phyloP scores from a whole-genome alignment of 495 filamentous ascomycete genomes.

The Penicillium bialowiezense region DNA sequence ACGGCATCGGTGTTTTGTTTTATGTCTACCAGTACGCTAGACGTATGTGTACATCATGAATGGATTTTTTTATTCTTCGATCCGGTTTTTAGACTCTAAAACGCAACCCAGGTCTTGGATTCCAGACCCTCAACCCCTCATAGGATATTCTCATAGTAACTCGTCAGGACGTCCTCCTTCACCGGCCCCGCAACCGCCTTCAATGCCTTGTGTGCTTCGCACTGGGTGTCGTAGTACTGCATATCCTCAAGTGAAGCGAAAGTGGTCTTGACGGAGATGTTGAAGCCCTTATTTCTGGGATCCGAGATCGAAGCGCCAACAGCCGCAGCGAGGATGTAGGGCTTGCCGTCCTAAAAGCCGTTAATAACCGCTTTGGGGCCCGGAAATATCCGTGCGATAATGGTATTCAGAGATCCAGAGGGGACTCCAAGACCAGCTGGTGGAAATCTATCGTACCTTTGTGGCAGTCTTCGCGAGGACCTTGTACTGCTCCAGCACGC shows the following conservation, averaged over 20 bases:
- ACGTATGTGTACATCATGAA: constrained; percentile 34
- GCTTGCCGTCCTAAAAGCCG: constrained; percentile 57
- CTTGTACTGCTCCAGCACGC: constrained; percentile 48
- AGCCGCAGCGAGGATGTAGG: constrained; percentile 56
- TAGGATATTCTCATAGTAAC: constrained; percentile 46
- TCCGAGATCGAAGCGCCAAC: constrained; percentile 48
- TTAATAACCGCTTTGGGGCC: background rate
- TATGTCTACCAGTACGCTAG: constrained; percentile 4
- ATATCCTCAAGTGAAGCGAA: constrained; percentile 66
- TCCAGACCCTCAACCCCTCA: constrained; percentile 10
- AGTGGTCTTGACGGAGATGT: constrained; percentile 53
- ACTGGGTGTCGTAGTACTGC: constrained; percentile 65
- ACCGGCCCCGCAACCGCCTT: constrained; percentile 47
- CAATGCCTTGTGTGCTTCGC: constrained; percentile 57
- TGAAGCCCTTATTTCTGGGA: constrained; percentile 61
- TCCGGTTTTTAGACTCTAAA: background rate
- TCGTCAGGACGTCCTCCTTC: constrained; percentile 45
- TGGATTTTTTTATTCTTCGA: constrained; percentile 9
- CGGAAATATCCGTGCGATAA: background rate
- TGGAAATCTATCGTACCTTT: constrained; percentile 50
- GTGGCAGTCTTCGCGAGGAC: constrained; percentile 47
- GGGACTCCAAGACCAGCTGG: too few relatives aligned
- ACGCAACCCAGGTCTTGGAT: too few relatives aligned
- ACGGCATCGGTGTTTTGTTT: constrained; percentile 17
- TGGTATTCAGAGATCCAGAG: too few relatives aligned